These are phyloP conservation scores for Fusarium sp. DNA, from an alignment of 2,329 filamentous ascomycete genomes.

Conservation along the genomic window DNA sequence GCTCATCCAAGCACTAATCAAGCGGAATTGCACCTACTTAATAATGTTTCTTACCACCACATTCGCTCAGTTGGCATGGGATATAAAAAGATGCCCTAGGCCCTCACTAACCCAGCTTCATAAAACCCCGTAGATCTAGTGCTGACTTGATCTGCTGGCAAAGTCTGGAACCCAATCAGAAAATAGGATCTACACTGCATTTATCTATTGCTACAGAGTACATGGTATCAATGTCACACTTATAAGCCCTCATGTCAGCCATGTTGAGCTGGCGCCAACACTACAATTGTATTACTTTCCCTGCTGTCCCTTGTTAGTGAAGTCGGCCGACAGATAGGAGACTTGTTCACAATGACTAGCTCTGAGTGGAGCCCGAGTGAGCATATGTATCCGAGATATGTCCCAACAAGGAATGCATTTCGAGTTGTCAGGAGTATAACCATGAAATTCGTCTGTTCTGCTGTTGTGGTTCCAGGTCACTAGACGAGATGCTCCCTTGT, in stretches of 20 bases:
- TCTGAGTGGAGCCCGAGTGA: background rate
- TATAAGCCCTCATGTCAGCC: background rate
- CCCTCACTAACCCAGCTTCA: background rate
- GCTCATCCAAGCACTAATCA: background rate
- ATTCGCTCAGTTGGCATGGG: background rate
- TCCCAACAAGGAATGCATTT: background rate
- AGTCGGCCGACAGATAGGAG: background rate
- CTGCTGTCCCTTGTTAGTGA: background rate
- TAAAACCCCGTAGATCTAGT: background rate
- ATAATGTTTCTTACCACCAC: background rate
- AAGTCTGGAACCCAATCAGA: background rate
- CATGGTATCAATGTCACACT: background rate
- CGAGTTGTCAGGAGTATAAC: background rate
- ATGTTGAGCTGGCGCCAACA: background rate
- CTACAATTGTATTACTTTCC: background rate
- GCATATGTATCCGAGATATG: background rate
- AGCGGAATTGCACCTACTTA: background rate
- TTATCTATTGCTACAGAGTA: background rate
- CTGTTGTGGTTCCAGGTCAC: background rate
- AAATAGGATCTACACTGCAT: background rate
- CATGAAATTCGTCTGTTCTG: background rate
- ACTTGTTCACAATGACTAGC: background rate
- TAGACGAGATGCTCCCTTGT: background rate
- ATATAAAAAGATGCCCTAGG: background rate
- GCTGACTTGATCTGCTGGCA: slow-evolving; percentile 1